These are phyloP conservation scores for Oehlia diaphana DNA, from an alignment of 192 early-diverging fungal species.

Conservation along the genomic window DNA sequence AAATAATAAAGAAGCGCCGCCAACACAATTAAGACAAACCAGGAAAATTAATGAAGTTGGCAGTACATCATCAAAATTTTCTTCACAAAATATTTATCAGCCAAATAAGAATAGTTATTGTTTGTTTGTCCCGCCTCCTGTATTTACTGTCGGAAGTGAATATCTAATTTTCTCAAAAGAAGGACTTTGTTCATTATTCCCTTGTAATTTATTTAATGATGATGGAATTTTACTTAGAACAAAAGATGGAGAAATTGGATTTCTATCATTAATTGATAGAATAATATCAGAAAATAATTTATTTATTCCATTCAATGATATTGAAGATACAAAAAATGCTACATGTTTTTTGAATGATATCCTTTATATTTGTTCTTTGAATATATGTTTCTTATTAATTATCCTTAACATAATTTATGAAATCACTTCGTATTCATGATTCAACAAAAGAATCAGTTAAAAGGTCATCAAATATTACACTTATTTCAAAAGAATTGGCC, in stretches of 20 bases:
- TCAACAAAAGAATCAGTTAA: neutral
- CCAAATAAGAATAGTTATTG: neutral
- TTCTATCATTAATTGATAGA: neutral
- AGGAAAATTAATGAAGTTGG: neutral
- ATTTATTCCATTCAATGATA: neutral
- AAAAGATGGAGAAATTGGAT: slow-evolving; percentile 22
- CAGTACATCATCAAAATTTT: neutral
- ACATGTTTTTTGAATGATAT: slow-evolving; percentile 29
- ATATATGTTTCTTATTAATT: neutral
- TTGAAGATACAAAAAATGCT: neutral
- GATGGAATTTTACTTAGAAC: slow-evolving; percentile 11
- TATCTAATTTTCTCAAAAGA: neutral
- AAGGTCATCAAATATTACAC: neutral
- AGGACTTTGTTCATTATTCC: neutral
- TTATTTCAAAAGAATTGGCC: neutral
- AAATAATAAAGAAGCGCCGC: neutral
- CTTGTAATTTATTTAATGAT: neutral
- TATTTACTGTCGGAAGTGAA: neutral
- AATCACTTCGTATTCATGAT: slow-evolving; percentile 6
- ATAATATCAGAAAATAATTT: neutral
- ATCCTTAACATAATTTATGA: neutral
- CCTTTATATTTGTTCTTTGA: slow-evolving; percentile 9
- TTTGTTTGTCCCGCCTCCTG: slow-evolving; percentile 1
- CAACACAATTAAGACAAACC: neutral
- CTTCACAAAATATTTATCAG: neutral